Conservation (phyloP, 2,329 filamentous ascomycete species). For the Davidsoniella virescens region DNA sequence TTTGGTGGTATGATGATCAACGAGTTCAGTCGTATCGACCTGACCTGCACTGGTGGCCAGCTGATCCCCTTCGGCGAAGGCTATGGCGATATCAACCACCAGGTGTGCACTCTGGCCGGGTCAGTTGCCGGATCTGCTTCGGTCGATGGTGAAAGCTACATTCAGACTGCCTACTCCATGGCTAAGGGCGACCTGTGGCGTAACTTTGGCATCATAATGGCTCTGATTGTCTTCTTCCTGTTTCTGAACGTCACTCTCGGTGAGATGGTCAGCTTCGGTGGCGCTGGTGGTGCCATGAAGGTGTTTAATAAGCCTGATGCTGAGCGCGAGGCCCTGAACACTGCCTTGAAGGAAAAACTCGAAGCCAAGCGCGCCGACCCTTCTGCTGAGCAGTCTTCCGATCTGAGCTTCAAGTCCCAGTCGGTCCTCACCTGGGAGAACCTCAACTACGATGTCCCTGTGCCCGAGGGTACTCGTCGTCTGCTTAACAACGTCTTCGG, state of each 20-base stretch:
- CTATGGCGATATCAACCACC: constrained; percentile 55
- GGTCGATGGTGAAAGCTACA: constrained; percentile 53
- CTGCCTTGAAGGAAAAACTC: constrained; percentile 41
- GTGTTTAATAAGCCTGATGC: constrained; percentile 61
- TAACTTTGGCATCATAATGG: constrained; percentile 67
- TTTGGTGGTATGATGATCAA: constrained; percentile 76
- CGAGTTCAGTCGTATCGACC: constrained; percentile 54
- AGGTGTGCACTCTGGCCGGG: constrained; percentile 68
- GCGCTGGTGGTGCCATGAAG: constrained; percentile 64
- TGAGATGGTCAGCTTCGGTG: constrained; percentile 55
- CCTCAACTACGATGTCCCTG: constrained; percentile 60
- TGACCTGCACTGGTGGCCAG: constrained; percentile 52
- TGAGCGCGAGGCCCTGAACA: constrained; percentile 50
- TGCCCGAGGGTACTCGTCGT: constrained; percentile 37
- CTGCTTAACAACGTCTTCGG: constrained; percentile 43
- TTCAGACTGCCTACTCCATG: constrained; percentile 54
- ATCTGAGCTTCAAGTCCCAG: constrained; percentile 41
- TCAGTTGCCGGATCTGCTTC: constrained; percentile 45
- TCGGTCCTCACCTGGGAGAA: constrained; percentile 74
- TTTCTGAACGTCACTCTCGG: constrained; percentile 60
- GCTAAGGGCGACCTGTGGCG: constrained; percentile 54
- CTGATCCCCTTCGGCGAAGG: constrained; percentile 55
- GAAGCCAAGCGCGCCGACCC: constrained; percentile 32
- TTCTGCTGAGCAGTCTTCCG: constrained; percentile 25
- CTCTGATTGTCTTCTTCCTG: constrained; percentile 61